These are phyloP conservation scores for Oidiodendron maius DNA, from an alignment of 495 filamentous ascomycete genomes.

Conservation along the genomic window DNA sequence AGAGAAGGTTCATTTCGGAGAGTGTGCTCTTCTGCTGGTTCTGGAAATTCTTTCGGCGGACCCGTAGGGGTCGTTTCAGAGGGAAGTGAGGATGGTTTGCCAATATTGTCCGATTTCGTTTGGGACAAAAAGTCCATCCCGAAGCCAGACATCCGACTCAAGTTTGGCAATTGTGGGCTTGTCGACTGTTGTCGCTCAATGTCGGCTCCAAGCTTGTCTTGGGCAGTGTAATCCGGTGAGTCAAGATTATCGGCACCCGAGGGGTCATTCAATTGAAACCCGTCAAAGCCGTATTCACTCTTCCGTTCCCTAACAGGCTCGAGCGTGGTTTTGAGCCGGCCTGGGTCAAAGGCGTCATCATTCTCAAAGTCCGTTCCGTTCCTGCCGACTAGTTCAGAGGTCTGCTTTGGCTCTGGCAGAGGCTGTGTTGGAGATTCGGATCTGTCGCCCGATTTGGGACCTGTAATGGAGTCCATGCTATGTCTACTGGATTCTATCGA, in stretches of 20 bases:
- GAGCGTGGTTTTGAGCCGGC: conserved; percentile 32
- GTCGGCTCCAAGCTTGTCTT: conserved; percentile 2
- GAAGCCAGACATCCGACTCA: conserved; percentile 61
- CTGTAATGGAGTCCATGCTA: conserved; percentile 33
- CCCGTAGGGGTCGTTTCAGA: conserved; percentile 1
- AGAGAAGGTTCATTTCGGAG: conserved; percentile 31
- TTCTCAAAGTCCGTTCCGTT: conserved; percentile 22
- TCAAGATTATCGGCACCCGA: not conserved
- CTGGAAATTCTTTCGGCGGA: not conserved
- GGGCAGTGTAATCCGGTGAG: not conserved
- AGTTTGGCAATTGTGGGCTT: conserved; percentile 55
- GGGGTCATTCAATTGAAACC: conserved; percentile 20
- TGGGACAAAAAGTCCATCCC: conserved; percentile 30
- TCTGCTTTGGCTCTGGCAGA: conserved; percentile 7
- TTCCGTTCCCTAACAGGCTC: conserved; percentile 52
- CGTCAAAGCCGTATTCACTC: conserved; percentile 50
- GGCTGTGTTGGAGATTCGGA: conserved; percentile 14
- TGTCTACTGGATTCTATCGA: conserved; percentile 46
- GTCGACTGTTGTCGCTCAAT: conserved; percentile 26
- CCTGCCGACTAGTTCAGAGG: conserved; percentile 10
- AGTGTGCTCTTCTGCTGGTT: conserved; percentile 4
- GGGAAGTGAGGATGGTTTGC: not conserved
- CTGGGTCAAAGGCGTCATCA: conserved; percentile 24
- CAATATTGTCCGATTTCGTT: not conserved
- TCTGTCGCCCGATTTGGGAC: conserved; percentile 8